Base-by-base conservation (phyloP, 2,329 filamentous ascomycete species). In the Trichoderma aggressivum region DNA sequence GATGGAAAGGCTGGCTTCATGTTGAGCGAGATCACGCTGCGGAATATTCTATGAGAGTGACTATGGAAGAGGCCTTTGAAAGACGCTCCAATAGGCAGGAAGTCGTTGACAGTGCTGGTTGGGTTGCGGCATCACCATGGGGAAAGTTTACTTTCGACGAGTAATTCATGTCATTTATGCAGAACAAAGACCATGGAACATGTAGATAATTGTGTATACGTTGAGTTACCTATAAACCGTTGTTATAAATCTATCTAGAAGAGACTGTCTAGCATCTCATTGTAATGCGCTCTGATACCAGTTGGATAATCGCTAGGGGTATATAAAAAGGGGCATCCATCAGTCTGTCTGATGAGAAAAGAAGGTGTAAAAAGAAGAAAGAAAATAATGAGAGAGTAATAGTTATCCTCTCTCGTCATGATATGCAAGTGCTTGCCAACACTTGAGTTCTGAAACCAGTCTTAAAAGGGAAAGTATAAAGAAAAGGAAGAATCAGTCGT, bases 1-100 rank as follows among this genome's bases (percentile, higher is more conserved):
- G 76, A 30, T 82, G 80, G 80, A 81, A 78, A 72, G 87, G 87
- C 11, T 89, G 87, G 87, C 75, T 89, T 69, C 81, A 82, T 12
- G 83, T 89, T 7, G 83, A 86, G 64, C 79, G 84, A 26, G 81
- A 82, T 50, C 77, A 80, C 36, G 80, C 85, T 0, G 74, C 75
- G 24, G 80, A 79, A 1, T 87, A 86, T 72, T 75, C 78, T 1
- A 70, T 75, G 5, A 81, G 80, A 0, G 78, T 80, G 53, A 84
- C 82, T 58, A 80, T 81, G 2, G 82, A 84, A 67, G 85, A 87
- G 73, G 86, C 85, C 1, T 74, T 86, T 71, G 74, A 73, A 26
- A 81, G 83, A 70, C 80, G 84, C 53, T 77, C 77, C 10, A 76
- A 74, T 71, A 80, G 84, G 36, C 80, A 84, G 71, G 76, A 76